Conservation (phyloP, 2,329 filamentous ascomycete species). For the Lachnellula subtilissima region DNA sequence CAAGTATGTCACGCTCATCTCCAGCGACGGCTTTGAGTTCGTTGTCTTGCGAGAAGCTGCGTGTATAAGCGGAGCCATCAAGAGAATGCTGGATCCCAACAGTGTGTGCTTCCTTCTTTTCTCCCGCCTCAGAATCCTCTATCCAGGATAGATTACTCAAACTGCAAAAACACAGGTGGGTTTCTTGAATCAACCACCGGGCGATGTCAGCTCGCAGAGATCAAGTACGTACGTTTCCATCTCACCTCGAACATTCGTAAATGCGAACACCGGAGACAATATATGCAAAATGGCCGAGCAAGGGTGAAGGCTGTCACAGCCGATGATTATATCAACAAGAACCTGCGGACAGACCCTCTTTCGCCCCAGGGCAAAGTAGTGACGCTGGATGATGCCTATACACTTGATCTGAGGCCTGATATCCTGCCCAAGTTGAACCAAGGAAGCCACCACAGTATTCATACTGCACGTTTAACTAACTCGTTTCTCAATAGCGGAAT, state of each 20-base stretch:
- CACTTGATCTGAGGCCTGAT: slow-evolving; percentile 58
- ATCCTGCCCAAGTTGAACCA: slow-evolving; percentile 3
- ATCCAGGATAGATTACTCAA: background rate
- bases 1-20: slow-evolving; percentile 74
- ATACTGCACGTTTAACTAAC: background rate
- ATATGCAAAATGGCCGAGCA: background rate
- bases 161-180: slow-evolving; percentile 41
- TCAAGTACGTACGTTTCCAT: slow-evolving; percentile 54
- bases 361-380: slow-evolving; percentile 16
- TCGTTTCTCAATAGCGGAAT: slow-evolving; percentile 50
- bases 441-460: background rate
- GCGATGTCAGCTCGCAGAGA: slow-evolving; percentile 64
- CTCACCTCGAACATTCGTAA: background rate
- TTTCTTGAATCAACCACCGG: slow-evolving; percentile 62
- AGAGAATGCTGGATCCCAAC: slow-evolving; percentile 66
- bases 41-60: slow-evolving; percentile 68
- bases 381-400: slow-evolving; percentile 41
- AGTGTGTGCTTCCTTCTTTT: slow-evolving; percentile 42
- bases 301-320: slow-evolving; percentile 11
- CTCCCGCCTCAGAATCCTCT: slow-evolving; percentile 9
- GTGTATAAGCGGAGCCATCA: slow-evolving; percentile 65
- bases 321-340: slow-evolving; percentile 30
- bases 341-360: slow-evolving; percentile 31
- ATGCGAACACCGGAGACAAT: background rate
- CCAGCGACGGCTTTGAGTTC: slow-evolving; percentile 72